Evolutionary conservation across 148 eudicot species (phyloP).

Genomic region (Silene latifolia): DNA sequence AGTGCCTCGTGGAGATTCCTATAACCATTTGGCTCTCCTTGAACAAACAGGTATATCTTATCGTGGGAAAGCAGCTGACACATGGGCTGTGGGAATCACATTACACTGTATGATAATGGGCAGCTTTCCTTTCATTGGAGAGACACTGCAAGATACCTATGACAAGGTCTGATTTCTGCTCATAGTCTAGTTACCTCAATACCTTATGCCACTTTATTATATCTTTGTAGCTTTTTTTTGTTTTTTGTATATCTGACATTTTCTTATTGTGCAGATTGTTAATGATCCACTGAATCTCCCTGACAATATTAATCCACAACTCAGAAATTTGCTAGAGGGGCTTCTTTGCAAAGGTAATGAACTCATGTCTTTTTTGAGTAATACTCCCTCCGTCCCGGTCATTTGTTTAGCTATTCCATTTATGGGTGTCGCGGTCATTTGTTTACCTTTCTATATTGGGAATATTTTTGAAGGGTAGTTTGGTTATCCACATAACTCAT

Average conservation of each 20-base stretch:
- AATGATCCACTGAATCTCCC: constrained; percentile 62
- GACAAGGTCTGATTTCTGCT: constrained; percentile 60
- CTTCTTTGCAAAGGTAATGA: constrained; percentile 83
- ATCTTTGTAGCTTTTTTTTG: not conserved
- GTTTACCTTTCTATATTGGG: no score
- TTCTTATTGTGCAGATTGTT: constrained; percentile 53
- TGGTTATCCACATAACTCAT: no score
- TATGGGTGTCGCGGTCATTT: no score
- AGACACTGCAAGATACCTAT: constrained; percentile 88
- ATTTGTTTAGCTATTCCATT: no score
- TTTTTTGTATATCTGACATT: constrained; percentile 19
- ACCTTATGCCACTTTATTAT: not conserved
- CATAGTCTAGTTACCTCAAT: constrained; percentile 3
- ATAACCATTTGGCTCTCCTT: not conserved
- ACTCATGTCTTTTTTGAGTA: no score
- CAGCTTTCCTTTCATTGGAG: constrained; percentile 90
- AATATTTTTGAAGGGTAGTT: no score
- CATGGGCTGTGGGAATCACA: constrained; percentile 96
- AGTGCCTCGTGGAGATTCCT: not conserved
- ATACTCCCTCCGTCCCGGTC: no score
- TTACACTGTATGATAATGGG: constrained; percentile 79
- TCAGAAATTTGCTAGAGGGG: constrained; percentile 71
- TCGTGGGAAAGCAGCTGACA: constrained; percentile 87
- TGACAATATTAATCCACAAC: constrained; percentile 48
- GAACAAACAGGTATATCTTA: constrained; percentile 61